Base-by-base conservation (phyloP, 805 yeast species). In the Yamadazyma akitaensis region DNA sequence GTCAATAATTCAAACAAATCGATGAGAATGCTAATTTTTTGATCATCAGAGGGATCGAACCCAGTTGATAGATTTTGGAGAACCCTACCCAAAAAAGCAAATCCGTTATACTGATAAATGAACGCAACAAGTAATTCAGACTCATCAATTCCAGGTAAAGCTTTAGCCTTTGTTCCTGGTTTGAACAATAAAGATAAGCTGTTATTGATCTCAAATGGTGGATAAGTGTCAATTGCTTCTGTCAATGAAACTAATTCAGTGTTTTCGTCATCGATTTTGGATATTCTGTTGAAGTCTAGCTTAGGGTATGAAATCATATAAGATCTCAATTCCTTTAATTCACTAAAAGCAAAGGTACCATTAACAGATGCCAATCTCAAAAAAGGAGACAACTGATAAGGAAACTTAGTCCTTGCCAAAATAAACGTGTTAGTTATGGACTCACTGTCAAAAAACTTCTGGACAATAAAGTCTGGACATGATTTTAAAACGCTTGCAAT, bases 1-100 rank as follows among this genome's bases (percentile, higher is more conserved):
- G 81, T 64, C 32, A 85, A 54, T 13, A 86, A 62, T 24, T 75
- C 70, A 21, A 84, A 61, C 2, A 84, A 74, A 17, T 80, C 76
- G 5, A 73, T 56, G 9, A 80, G 64, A 2, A 76, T 55, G 1
- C 66, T 71, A 9, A 62, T 52, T 42, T 70, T 72, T 8, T 73
- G 76, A 2, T 56, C 51, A 33, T 72, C 70, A 5, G 72, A 55
- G 16, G 55, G 54, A 46, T 70, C 67, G 42, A 70, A 74, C 19
- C 57, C 56, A 45, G 66, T 68, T 0, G 79, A 70, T 9, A 84
- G 64, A 52, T 85, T 85, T 53, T 86, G 90, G 28, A 91, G 63
- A 0, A 87, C 67, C 56, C 96, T 76, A 1, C 97, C 97, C 14
- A 92, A 56, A 24, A 86, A 65, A 0, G 96, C 78, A 96, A 97